Base-by-base conservation (phyloP, 441 rosid species). In the Euphorbia corollata region DNA sequence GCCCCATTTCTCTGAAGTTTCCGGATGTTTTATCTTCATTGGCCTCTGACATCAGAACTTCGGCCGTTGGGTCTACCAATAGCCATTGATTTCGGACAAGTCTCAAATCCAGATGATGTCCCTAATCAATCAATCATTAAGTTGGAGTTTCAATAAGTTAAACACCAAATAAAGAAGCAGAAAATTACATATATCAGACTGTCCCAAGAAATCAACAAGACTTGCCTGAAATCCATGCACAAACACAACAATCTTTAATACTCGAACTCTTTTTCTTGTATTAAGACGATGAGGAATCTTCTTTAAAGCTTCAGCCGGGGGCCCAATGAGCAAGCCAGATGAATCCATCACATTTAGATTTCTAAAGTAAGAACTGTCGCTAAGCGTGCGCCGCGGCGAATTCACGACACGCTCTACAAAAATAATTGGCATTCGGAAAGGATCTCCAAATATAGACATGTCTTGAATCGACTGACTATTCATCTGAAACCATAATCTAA, bases 171-270 rank as follows among this genome's bases (percentile, higher is more conserved):
- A 5, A 45, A 45, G 45, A 39, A 39, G 45, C 45, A 39, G 45
- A 11, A 39, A 39, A 27, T 27, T 39, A 39, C 45, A 39, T 39
- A 39, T 5, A 1, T 45, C 6, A 45, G 16, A 45, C 1, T 10
- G 47, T 41, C 47, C 36, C 6, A 41, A 8, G 10, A 41, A 32
- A 32, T 32, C 6, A 2, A 2, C 8, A 47, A 36, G 60, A 73
- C 83, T 72, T 86, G 76, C 99, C 97, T 94, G 97, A 81, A 94
- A 94, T 53, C 98, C 99, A 77, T 91, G 99, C 71, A 94, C 97
- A 75, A 94, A 94, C 53, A 94, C 80, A 36, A 86, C 97, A n/a
- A 83, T 75, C 80, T 84, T 94, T 73, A 94, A 71, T 53, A 83
- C 82, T 56, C 83, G 86, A 24, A 76, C 81, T 61, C 45, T 81